Base-by-base conservation (phyloP, 1,284 basidiomycete species). In the Puccinia sorghi region DNA sequence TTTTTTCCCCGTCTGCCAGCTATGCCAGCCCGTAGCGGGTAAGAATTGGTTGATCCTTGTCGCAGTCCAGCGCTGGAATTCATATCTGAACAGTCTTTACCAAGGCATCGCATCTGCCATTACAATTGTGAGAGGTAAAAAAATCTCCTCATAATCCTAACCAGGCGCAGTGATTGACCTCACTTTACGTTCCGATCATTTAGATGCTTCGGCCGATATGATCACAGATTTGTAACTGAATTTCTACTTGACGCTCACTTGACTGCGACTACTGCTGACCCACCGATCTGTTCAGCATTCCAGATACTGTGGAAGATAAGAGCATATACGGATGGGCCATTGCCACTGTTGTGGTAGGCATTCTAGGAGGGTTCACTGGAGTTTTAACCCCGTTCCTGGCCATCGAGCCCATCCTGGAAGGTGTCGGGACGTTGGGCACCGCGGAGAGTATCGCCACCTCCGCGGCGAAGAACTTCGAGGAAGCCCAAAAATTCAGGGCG, bases 11-110 rank as follows among this genome's bases (percentile, higher is more conserved):
- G 3, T 48, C 32, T 59, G 57, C 20, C 15, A 71, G 69, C 43
- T 71, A 50, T 71, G 69, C n/a, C 32, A 39, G 50, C 69, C 50
- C 17, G 69, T 56, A n/a, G 22, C 52, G n/a, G 69, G 69, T n/a
- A 48, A 41, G 39, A 52, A 48, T 39, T 71, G 69, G 69, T 8
- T 71, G 20, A 11, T 71, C 37, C 50, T 71, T 12, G 69, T 71
- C 13, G 69, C 69, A 15, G 39, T 54, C 48, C 69, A 71, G 46
- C 43, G 37, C n/a, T 71, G 69, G 69, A 71, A 71, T 37, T 17
- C 48, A 1, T 71, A 71, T 37, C 48, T 71, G 15, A 71, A 71
- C 52, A 37, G 11, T 25, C 46, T 56, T 32, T 71, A 71, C 25
- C 43, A 41, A 52, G 50, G 27, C 20, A n/a, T 56, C 9, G 9